These are phyloP conservation scores for Myochromella boudieri DNA, from an alignment of 768 basidiomycete genomes.

Conservation along the genomic window DNA sequence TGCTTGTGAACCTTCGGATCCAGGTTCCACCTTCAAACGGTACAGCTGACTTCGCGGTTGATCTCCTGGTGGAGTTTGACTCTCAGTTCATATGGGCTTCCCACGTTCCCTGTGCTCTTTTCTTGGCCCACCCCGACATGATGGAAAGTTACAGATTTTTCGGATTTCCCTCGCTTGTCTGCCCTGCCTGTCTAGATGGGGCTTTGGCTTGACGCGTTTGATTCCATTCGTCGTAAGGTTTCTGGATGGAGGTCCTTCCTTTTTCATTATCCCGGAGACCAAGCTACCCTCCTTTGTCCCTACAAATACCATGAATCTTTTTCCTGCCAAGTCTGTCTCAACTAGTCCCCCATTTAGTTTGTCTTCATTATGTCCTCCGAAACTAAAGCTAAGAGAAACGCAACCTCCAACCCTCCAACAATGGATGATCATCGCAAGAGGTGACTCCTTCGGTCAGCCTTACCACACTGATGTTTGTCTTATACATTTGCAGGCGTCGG, in stretches of 20 bases:
- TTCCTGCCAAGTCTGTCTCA: constrained; percentile 15
- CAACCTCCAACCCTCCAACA: constrained; percentile 30
- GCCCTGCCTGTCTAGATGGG: constrained; percentile 22
- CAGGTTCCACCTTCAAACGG: constrained; percentile 10
- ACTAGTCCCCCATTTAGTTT: constrained; percentile 11
- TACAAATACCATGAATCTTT: constrained; percentile 26
- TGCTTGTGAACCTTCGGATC: constrained; percentile 6
- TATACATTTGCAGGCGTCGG: constrained; percentile 41
- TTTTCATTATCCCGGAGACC: constrained; percentile 20
- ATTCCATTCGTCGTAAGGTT: constrained; percentile 17
- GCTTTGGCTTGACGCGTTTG: constrained; percentile 20
- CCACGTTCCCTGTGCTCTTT: constrained; percentile 19
- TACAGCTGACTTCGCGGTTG: constrained; percentile 1
- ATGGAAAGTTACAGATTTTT: constrained; percentile 16
- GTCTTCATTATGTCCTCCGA: constrained; percentile 29
- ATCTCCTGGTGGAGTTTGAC: constrained; percentile 1
- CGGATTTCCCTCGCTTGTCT: constrained; percentile 28
- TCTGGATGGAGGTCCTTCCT: constrained; percentile 16
- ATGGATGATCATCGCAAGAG: constrained; percentile 58
- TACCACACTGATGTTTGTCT: neutral
- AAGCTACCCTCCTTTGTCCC: constrained; percentile 15
- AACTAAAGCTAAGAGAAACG: constrained; percentile 28
- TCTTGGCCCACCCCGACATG: constrained; percentile 22
- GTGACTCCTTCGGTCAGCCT: constrained; percentile 19
- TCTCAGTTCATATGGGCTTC: constrained; percentile 13